Evolutionary conservation across 2,329 filamentous ascomycete genomes (phyloP), one percentile per base, ranked within the genome.

Genomic region (Trichoderma koningiopsis): DNA sequence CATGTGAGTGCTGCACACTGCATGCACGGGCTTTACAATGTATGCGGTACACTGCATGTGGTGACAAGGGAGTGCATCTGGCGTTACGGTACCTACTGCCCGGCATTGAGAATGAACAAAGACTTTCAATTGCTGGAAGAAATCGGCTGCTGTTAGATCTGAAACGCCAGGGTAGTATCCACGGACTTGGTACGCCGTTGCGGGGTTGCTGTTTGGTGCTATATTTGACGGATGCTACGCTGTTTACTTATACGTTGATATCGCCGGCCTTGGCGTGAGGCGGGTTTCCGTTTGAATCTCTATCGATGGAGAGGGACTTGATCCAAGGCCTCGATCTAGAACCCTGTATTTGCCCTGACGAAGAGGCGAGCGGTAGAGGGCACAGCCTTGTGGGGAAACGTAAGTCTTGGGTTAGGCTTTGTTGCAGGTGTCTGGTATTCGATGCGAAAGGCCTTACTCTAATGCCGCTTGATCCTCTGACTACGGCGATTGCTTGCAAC

Each of bases 1-100:
- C 61, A 64, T 64, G 61, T 64, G 61, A 64, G 61, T 27, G 22
- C 61, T 22, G 61, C 16, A 29, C 49, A 19, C 49, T 64, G 49
- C 61, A 64, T 64, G 22, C 29, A 29, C 22, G 33, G 37, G 16
- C 40, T n/a, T 19, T 6, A 40, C 16, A 8, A 40, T 43, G 4
- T n/a, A 19, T 43, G 40, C 19, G 14, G 40, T n/a, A 49, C 24
- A 49, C n/a, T 19, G 14, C 1, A 22, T n/a, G 8, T 8, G 43
- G 43, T 22, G n/a, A 14, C 43, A 47, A 22, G 43, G 43, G 19
- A 47, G 43, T n/a, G n/a, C 4, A 22, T 49, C 43, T 22, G 22
- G 11, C 19, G 47, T 22, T 22, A 35, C 4, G 14, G 33, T 13
- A 13, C 5, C 13, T 13, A 24, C 8, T 13, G n/a, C 47, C n/a